A percentile compares a stretch with the other conserved stretches of the same genome.
These are phyloP conservation scores for Mollisiaceae sp. DNA, from an alignment of 2,329 filamentous ascomycete species.

Conservation along the genomic window DNA sequence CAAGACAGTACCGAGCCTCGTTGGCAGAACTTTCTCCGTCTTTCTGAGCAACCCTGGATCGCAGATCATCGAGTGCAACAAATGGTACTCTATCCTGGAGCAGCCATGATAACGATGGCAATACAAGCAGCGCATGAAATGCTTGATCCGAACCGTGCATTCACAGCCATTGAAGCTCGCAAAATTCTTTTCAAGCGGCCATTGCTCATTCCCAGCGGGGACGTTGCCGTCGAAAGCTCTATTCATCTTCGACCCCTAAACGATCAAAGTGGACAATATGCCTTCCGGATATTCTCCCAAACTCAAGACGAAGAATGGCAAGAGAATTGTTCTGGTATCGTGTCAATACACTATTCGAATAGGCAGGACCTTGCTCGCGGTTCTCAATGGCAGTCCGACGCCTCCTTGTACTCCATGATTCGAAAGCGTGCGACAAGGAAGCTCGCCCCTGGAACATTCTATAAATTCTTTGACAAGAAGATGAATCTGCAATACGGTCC, in stretches of 20 bases:
- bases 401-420: conserved; percentile 10
- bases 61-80: conserved; percentile 11
- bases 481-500: conserved; percentile 21
- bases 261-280: neutral
- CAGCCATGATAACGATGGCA: conserved; percentile 12
- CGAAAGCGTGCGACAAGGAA: conserved; percentile 10
- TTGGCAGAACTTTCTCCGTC: conserved; percentile 12
- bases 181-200: conserved; percentile 11
- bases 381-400: conserved; percentile 3
- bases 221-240: conserved; percentile 7
- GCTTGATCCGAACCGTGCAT: conserved; percentile 7
- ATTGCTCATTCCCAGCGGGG: conserved; percentile 10
- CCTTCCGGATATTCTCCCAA: conserved; percentile 19
- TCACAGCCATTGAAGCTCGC: neutral
- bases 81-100: conserved; percentile 8
- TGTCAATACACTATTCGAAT: conserved; percentile 11
- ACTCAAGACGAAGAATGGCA: conserved; percentile 18
- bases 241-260: conserved; percentile 8
- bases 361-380: neutral
- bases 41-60: conserved; percentile 11
- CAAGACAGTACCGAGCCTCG: conserved; percentile 3
- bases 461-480: conserved; percentile 20
- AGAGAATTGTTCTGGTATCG: conserved; percentile 16
- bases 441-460: conserved; percentile 14
- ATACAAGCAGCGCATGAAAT: conserved; percentile 10